Conservation (phyloP, 2,329 filamentous ascomycete genomes). For the Penicillium sp. region DNA sequence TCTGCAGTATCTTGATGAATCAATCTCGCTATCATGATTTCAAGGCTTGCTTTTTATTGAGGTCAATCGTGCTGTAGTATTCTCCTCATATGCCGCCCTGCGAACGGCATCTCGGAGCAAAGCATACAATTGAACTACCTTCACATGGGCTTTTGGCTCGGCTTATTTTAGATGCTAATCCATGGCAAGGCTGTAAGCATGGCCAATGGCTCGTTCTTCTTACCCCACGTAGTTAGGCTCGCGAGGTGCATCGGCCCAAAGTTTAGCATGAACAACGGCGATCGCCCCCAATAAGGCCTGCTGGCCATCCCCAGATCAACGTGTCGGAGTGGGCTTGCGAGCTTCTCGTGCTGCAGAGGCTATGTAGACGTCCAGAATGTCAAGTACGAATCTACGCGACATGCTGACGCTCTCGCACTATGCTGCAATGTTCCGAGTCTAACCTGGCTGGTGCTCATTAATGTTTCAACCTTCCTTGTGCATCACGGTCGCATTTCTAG, state of each 20-base stretch:
- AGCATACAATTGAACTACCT: not conserved
- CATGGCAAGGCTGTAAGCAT: not conserved
- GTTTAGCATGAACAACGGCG: not conserved
- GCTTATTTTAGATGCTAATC: not conserved
- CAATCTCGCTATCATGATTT: not conserved
- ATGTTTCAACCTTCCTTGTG: too few species aligned
- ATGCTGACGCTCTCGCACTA: too few species aligned
- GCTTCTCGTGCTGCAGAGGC: too few species aligned
- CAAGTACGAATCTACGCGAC: too few species aligned
- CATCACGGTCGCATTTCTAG: not conserved
- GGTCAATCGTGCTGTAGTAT: too few species aligned
- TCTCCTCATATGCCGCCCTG: not conserved
- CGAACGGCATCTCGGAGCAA: not conserved
- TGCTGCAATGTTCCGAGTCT: too few species aligned
- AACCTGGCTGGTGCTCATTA: too few species aligned
- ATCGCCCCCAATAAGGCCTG: not conserved
- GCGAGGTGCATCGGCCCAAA: not conserved
- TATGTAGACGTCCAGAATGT: not conserved
- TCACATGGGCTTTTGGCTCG: constrained; percentile 1
- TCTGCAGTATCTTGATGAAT: not conserved
- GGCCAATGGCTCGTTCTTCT: not conserved
- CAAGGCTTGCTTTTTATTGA: not conserved
- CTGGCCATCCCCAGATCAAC: not conserved
- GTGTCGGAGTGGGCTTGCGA: not conserved
- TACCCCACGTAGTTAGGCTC: not conserved